phyloP scores from a whole-genome alignment of 2,329 filamentous ascomycete species.

The Gnomoniopsis sp. region DNA sequence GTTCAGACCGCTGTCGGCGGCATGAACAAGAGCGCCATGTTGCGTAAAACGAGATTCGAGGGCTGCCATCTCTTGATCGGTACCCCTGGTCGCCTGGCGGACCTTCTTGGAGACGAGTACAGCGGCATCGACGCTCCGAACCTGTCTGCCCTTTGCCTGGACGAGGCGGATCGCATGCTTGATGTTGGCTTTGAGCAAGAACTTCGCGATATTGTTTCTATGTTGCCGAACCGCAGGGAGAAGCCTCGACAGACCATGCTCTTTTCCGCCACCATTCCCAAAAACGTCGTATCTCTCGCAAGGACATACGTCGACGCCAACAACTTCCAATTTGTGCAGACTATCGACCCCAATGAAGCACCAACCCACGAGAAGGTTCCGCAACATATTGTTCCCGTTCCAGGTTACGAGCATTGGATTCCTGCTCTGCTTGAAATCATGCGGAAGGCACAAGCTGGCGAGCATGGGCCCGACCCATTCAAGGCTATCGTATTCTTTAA shows the following conservation, averaged over 20 bases:
- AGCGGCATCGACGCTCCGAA: conserved; percentile 68
- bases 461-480: conserved; percentile 58
- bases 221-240: conserved; percentile 60
- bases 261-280: conserved; percentile 90
- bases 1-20: conserved; percentile 85
- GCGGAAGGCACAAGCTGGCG: conserved; percentile 39
- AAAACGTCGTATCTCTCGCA: conserved; percentile 77
- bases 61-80: conserved; percentile 89
- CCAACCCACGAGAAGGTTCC: conserved; percentile 84
- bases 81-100: conserved; percentile 83
- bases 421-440: conserved; percentile 76
- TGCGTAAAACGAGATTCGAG: conserved; percentile 63
- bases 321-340: conserved; percentile 86
- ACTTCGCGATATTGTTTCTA: conserved; percentile 56
- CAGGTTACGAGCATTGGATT: conserved; percentile 70
- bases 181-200: conserved; percentile 81
- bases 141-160: conserved; percentile 88
- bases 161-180: conserved; percentile 97
- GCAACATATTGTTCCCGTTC: conserved; percentile 68
- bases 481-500: conserved; percentile 96
- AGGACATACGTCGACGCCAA: conserved; percentile 70
- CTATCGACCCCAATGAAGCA: conserved; percentile 75
- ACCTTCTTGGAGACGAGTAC: conserved; percentile 67
- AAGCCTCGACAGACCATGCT: conserved; percentile 84
- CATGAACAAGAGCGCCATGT: conserved; percentile 69